Base-by-base conservation (phyloP, 2,329 filamentous ascomycete genomes). In the Sclerotinia nivalis region DNA sequence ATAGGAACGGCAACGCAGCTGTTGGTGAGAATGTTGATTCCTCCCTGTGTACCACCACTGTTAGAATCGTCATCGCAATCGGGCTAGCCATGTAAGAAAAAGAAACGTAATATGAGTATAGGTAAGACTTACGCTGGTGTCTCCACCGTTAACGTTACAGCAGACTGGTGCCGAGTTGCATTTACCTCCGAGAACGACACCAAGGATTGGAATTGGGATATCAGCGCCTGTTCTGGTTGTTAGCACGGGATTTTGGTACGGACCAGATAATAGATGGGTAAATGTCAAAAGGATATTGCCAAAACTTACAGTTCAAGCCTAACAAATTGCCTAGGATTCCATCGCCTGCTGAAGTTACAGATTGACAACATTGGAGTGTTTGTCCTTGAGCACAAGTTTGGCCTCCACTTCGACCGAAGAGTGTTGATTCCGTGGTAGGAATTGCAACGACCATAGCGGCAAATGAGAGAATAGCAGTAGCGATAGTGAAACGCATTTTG, bases 401-500 rank as follows among this genome's bases (percentile, higher is more conserved):
- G 66, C 40, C 59, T 22, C 50, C 66, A 71, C 2, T 67, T 73
- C 49, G 45, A 61, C 22, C 31, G 3, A 47, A 25, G 13, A 65
- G 18, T 22, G 31, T 37, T n/a, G 34, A 40, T 40, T 54, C 75
- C 61, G 13, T 66, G 47, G n/a, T 67, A 47, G 75, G 73, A n/a
- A 52, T 47, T 18, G 77, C 76, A 34, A 75, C 58, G 52, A 72
- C 69, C 45, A 73, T 59, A 15, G 72, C 47, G 59, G 72, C 69
- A 58, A 76, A 58, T 60, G 78, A 73, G 54, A 78, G 54, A 52
- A 74, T 49, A 40, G 72, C 13, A 69, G 73, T 55, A 56, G 71
- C 40, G 54, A 69, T 71, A 47, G 69, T 72, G 72, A 78, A 72
- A 49, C 75, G 72, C 76, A 78, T 79, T 67, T 71, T 77, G 74